These are phyloP conservation scores for Coniochaeta ligniaria DNA, from an alignment of 2,329 filamentous ascomycete species.

Conservation along the genomic window DNA sequence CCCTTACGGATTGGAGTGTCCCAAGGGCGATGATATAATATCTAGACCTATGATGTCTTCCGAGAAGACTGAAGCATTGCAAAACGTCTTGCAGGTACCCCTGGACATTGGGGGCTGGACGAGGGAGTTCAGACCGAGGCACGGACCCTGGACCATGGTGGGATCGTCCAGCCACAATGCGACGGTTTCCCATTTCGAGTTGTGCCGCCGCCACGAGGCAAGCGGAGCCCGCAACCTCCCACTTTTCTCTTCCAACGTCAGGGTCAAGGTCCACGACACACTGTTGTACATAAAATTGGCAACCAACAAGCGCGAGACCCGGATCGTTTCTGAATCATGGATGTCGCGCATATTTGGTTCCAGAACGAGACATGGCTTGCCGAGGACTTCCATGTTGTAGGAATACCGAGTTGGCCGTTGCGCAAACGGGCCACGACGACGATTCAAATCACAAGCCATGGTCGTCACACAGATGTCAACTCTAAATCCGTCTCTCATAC, in stretches of 20 bases:
- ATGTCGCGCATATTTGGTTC: background rate
- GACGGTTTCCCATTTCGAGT: conserved; percentile 1
- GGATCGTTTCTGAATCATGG: background rate
- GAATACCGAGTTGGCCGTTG: background rate
- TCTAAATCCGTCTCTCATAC: background rate
- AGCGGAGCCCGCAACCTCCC: background rate
- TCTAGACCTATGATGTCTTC: too few relatives aligned
- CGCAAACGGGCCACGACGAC: background rate
- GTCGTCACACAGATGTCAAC: background rate
- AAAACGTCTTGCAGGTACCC: too few relatives aligned
- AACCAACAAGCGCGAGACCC: background rate
- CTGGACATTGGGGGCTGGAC: background rate
- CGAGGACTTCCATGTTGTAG: background rate
- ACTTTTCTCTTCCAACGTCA: background rate
- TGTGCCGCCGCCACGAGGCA: conserved; percentile 3
- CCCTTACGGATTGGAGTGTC: too few relatives aligned
- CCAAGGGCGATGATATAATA: too few relatives aligned
- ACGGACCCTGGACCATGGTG: background rate
- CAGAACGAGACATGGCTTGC: background rate
- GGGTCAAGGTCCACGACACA: background rate
- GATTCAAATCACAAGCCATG: background rate
- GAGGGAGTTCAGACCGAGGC: background rate
- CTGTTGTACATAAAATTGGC: background rate
- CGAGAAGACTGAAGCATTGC: too few relatives aligned
- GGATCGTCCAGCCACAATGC: conserved; percentile 1